Conservation (phyloP, 192 early-diverging fungal genomes). For the Coemansia sp. region DNA sequence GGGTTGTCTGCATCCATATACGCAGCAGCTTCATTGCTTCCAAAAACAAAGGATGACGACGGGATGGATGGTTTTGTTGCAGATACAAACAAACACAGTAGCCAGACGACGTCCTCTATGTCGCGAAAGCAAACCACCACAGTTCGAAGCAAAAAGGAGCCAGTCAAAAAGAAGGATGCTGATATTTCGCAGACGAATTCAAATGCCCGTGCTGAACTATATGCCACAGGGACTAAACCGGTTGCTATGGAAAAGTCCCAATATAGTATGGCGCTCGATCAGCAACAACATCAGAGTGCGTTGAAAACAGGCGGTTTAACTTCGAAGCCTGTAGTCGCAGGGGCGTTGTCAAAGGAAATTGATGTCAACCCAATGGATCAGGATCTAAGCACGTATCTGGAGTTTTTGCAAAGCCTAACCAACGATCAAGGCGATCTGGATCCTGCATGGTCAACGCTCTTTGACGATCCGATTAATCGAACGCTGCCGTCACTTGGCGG, state of each 20-base stretch:
- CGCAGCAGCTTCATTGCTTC: not conserved
- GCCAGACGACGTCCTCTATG: not conserved
- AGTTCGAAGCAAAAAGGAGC: not conserved
- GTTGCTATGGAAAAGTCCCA: not conserved
- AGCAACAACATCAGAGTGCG: not conserved
- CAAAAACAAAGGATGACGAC: not conserved
- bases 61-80: not conserved
- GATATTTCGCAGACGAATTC: not conserved
- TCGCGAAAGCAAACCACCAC: not conserved
- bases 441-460: slow-evolving; percentile 35
- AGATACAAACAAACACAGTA: not conserved
- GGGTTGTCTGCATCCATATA: not conserved
- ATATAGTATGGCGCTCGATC: not conserved
- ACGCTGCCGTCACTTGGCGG: not conserved
- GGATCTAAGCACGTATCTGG: slow-evolving; percentile 41
- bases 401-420: slow-evolving; percentile 45
- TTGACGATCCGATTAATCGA: slow-evolving; percentile 17
- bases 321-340: not conserved
- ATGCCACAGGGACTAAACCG: not conserved
- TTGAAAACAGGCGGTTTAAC: not conserved
- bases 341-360: not conserved
- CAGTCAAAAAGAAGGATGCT: not conserved
- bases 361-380: slow-evolving; percentile 28
- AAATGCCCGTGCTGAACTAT: not conserved
- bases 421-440: slow-evolving; percentile 24